Conservation (phyloP, 441 rosid species). For the Populus hybrid region DNA sequence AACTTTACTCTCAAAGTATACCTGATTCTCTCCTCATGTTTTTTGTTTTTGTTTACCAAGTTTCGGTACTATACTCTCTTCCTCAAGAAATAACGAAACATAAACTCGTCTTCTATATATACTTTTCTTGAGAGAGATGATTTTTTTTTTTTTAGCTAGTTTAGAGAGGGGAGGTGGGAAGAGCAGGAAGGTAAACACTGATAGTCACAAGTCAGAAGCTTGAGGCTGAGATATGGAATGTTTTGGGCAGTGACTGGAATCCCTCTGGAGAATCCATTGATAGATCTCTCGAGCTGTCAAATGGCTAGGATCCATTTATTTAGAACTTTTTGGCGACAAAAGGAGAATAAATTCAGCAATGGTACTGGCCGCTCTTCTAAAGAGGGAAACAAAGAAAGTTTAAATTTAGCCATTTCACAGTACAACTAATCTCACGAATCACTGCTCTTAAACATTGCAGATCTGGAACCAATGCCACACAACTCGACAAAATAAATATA, state of each 20-base stretch:
- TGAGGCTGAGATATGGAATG: background rate
- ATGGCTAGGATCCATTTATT: background rate
- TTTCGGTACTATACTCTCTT: background rate
- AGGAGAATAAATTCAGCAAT: background rate
- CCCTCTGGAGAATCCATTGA: background rate
- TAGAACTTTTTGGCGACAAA: background rate
- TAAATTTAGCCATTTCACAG: too few species aligned
- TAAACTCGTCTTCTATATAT: background rate
- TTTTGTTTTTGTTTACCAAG: too few species aligned
- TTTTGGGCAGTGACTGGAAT: background rate
- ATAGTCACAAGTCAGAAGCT: background rate
- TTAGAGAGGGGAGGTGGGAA: background rate
- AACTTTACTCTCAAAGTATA: slow-evolving; percentile 46
- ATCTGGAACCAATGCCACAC: background rate
- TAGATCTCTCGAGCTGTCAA: background rate
- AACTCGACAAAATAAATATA: background rate
- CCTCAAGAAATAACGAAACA: background rate
- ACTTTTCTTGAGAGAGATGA: slow-evolving; percentile 1
- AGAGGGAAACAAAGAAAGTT: too few species aligned
- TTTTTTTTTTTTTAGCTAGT: too few species aligned
- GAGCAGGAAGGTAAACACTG: background rate
- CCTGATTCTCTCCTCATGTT: background rate
- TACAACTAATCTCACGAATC: too few species aligned
- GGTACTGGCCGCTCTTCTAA: background rate
- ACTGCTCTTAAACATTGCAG: too few species aligned